Percentiles rank a stretch among this genome's conserved stretches.
phyloP scores from a whole-genome alignment of 257 asterid species.

The Primulina tabacum region DNA sequence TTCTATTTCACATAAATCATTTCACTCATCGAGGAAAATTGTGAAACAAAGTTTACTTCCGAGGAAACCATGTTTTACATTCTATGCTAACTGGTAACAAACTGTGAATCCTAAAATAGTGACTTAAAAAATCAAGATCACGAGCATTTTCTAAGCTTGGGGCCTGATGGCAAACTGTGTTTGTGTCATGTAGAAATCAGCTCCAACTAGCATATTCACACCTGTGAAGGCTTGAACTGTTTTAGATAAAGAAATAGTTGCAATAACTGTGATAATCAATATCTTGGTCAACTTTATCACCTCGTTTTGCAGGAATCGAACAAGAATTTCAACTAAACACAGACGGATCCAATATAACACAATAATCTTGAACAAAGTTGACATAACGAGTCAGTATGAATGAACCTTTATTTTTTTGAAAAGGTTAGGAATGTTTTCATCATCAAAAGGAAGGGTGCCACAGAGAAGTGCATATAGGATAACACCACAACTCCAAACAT shows the following conservation, averaged over 20 bases:
- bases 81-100: not conserved
- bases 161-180: slow-evolving; percentile 14
- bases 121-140: not conserved
- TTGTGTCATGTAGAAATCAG: not conserved
- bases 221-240: slow-evolving; percentile 5
- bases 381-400: not conserved
- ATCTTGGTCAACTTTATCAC: slow-evolving; percentile 3
- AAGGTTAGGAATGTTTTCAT: slow-evolving; percentile 95
- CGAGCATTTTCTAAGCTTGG: not conserved
- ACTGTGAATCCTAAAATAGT: not conserved
- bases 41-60: not conserved
- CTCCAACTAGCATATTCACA: slow-evolving; percentile 10
- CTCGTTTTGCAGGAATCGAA: slow-evolving; percentile 2
- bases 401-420: slow-evolving; percentile 90
- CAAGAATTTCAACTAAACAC: slow-evolving; percentile 8
- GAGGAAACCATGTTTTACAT: not conserved
- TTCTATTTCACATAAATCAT: too few species aligned
- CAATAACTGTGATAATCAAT: not conserved
- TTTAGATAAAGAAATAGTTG: slow-evolving; percentile 1
- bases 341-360: not conserved
- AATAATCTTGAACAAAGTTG: not conserved
- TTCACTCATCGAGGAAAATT: too few species aligned
- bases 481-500: slow-evolving; percentile 99
- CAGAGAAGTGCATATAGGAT: slow-evolving; percentile 97
- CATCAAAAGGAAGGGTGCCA: slow-evolving; percentile 98